Evolutionary conservation across 805 yeast species (phyloP).

Genomic region (Cyberlindnera mississippiensis): DNA sequence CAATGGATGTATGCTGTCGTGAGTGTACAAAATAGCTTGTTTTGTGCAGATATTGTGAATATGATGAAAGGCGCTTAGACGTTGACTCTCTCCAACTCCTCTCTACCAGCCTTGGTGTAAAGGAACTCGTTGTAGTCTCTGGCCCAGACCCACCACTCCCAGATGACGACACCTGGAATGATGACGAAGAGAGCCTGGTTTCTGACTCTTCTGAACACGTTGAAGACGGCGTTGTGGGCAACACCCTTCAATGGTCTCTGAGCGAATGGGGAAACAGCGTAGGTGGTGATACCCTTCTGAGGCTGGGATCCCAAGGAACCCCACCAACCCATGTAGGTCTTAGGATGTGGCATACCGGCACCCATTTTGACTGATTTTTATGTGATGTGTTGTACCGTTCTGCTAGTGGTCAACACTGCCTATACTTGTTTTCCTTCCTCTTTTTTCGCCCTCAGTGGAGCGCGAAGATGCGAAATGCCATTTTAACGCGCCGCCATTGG

Average conservation of each 20-base stretch:
- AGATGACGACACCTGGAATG: slow-evolving; percentile 75
- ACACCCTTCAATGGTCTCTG: slow-evolving; percentile 89
- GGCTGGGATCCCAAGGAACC: slow-evolving; percentile 84
- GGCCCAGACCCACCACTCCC: slow-evolving; percentile 84
- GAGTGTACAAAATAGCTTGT: neutral
- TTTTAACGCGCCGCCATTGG: slow-evolving; percentile 16
- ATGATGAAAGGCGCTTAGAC: slow-evolving; percentile 25
- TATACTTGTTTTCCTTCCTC: slow-evolving; percentile 8
- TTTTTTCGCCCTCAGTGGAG: too few relatives aligned
- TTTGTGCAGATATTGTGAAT: neutral
- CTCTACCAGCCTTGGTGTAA: slow-evolving; percentile 97
- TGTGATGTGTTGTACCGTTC: slow-evolving; percentile 1
- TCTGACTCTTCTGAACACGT: slow-evolving; percentile 90
- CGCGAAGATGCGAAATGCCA: slow-evolving; percentile 6
- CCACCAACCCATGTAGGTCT: slow-evolving; percentile 96
- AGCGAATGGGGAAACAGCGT: slow-evolving; percentile 91
- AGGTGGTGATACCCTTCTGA: slow-evolving; percentile 82
- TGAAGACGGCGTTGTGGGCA: slow-evolving; percentile 81
- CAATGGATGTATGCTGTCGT: slow-evolving; percentile 3
- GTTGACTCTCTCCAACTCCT: slow-evolving; percentile 72
- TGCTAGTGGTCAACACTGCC: neutral
- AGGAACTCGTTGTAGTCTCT: slow-evolving; percentile 89
- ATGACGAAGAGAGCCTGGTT: slow-evolving; percentile 75
- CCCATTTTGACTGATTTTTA: too few relatives aligned
- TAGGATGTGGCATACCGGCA: slow-evolving; percentile 58